Base-by-base conservation (phyloP, 345 rosid genomes). In the Noccaea bulbosa region DNA sequence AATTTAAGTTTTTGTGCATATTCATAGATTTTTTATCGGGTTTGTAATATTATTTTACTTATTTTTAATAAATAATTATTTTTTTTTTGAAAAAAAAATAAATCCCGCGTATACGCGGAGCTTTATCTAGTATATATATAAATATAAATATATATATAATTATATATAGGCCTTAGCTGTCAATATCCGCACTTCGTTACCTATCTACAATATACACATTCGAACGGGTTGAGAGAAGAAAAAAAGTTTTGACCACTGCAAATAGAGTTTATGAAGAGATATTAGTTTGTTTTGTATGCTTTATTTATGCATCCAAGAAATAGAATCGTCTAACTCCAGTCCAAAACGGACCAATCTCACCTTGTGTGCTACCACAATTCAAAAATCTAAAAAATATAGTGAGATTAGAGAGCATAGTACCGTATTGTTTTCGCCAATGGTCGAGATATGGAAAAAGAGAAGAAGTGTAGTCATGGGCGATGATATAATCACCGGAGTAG, bases 361-460 rank as follows among this genome's bases (percentile, higher is more conserved):
- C 63, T 54, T 3, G 14, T 32, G 17, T 22, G 62, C n/a, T 40
- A 44, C 9, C 15, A 45, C 8, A 32, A 24, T 60, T 37, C 4
- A 27, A 40, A 34, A 70, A 22, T n/a, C 20, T 58, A 20, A 3
- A 32, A 32, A 40, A 11, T 40, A 65, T 11, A 5, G 33, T 1
- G 4, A 54, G 51, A 62, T 4, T 51, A 41, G 24, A 57, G 27
- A 65, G 14, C 76, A 14, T 80, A 20, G 22, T 20, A 91, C 97
- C 97, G 55, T 86, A 89, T 81, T 82, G 61, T 72, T 84, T 84
- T 73, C 87, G 78, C 97, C 97, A 91, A 15, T 79, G 88, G 7
- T 87, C 87, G 5, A 88, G 84, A 66, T 86, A 87, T 0, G 97
- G 97, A 62, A 89, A 91, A 68, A 91, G 77, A 11, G 91, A 77